phyloP scores from a whole-genome alignment of 805 yeast species.

The Scheffersomyces lignosus region DNA sequence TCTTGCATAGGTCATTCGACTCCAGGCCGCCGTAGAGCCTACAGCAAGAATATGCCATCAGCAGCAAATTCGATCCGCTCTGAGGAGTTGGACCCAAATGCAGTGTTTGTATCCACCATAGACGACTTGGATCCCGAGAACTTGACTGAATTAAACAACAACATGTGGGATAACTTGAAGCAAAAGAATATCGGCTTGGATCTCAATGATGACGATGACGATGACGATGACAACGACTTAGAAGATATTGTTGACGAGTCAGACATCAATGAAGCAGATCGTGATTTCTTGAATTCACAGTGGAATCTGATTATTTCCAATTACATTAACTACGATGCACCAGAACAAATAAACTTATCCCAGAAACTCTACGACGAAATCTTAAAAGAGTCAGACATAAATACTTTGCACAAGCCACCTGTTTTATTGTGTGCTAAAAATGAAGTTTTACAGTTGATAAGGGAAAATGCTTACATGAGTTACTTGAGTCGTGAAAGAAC shows the following conservation, averaged over 20 bases:
- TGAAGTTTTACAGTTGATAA: conserved; percentile 32
- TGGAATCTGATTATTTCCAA: conserved; percentile 39
- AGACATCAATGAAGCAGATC: conserved; percentile 3
- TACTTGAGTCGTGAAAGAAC: background rate
- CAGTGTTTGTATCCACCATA: conserved; percentile 24
- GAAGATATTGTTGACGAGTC: conserved; percentile 4
- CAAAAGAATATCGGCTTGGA: conserved; percentile 1
- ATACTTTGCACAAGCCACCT: conserved; percentile 26
- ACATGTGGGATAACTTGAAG: conserved; percentile 12
- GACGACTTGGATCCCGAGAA: conserved; percentile 21
- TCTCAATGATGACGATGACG: conserved; percentile 6
- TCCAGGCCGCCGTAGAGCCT: background rate
- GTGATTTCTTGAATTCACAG: conserved; percentile 19
- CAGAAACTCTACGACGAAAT: conserved; percentile 31
- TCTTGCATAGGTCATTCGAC: conserved; percentile 9
- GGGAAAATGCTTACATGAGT: conserved; percentile 33
- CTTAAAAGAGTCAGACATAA: conserved; percentile 15
- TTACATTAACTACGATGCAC: conserved; percentile 45
- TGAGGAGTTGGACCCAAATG: conserved; percentile 22
- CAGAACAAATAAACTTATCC: conserved; percentile 51
- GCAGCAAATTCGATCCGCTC: conserved; percentile 14
- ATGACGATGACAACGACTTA: conserved; percentile 1
- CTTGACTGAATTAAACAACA: conserved; percentile 1
- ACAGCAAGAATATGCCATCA: background rate
- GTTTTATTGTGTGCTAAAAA: conserved; percentile 27